Evolutionary conservation across 2,329 filamentous ascomycete species (phyloP).

Genomic region (Arthroderma sp.): DNA sequence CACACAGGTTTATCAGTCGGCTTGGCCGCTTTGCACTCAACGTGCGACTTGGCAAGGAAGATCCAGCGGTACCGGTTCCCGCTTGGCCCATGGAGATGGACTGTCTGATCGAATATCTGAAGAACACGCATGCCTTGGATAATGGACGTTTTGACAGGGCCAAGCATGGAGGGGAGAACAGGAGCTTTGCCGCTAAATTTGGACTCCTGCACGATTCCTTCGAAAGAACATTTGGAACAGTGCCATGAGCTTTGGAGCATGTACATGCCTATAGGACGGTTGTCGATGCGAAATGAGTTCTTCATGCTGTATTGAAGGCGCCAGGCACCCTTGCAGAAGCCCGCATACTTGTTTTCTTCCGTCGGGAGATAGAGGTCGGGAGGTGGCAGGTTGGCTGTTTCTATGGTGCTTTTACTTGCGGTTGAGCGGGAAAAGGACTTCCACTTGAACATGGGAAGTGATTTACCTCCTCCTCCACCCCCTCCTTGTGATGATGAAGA

Average conservation of each 20-base stretch:
- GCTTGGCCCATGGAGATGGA: conserved; percentile 19
- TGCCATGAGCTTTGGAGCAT: conserved; percentile 26
- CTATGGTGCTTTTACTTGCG: not conserved
- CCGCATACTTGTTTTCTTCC: conserved; percentile 25
- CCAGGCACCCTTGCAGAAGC: conserved; percentile 39
- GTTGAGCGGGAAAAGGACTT: not conserved
- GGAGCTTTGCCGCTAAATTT: conserved; percentile 14
- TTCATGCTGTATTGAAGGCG: conserved; percentile 26
- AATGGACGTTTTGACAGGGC: conserved; percentile 5
- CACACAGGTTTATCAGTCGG: conserved; percentile 11
- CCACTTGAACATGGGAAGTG: not conserved
- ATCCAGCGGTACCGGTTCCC: conserved; percentile 37
- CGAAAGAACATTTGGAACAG: conserved; percentile 35
- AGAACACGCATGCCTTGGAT: conserved; percentile 4
- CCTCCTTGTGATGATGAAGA: not conserved
- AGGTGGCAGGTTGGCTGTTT: not conserved
- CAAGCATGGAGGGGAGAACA: conserved; percentile 10
- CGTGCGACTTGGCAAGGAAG: conserved; percentile 39
- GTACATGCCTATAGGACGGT: conserved; percentile 22
- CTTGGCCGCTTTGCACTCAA: conserved; percentile 23
- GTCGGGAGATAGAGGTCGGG: conserved; percentile 22
- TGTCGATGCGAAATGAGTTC: conserved; percentile 23
- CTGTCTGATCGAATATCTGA: conserved; percentile 21
- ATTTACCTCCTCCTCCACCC: not conserved
- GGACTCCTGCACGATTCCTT: conserved; percentile 23